phyloP scores from a whole-genome alignment of 495 filamentous ascomycete genomes.

The Lophiostoma macrostomum region DNA sequence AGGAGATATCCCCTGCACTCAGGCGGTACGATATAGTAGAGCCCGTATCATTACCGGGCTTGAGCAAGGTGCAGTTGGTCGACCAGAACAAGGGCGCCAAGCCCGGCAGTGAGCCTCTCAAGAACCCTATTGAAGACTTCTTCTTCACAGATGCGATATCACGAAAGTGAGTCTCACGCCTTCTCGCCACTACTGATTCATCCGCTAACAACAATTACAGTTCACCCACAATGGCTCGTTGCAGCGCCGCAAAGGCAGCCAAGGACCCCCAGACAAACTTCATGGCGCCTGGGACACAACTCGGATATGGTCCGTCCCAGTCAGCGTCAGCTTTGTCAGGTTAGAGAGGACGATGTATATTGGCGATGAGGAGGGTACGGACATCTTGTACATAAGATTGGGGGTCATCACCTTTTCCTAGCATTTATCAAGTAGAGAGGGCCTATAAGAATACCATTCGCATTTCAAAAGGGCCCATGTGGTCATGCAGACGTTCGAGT shows the following conservation, averaged over 20 bases:
- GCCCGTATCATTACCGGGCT: constrained; percentile 60
- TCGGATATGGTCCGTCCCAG: constrained; percentile 29
- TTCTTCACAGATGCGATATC: constrained; percentile 97
- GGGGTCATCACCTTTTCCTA: too few species aligned
- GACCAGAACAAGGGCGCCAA: constrained; percentile 90
- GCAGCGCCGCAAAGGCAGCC: constrained; percentile 75
- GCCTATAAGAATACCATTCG: too few species aligned
- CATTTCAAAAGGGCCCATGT: too few species aligned
- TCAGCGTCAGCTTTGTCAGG: background rate
- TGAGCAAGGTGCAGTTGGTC: constrained; percentile 88
- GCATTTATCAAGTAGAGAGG: too few species aligned
- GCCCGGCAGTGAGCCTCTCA: constrained; percentile 62
- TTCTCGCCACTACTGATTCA: constrained; percentile 9
- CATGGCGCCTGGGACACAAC: constrained; percentile 67
- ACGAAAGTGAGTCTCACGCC: constrained; percentile 64
- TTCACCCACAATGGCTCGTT: constrained; percentile 95
- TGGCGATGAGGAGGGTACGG: background rate
- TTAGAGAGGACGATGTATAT: background rate
- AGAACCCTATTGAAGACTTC: constrained; percentile 86
- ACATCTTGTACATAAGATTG: background rate
- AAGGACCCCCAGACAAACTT: constrained; percentile 74
- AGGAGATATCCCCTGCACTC: constrained; percentile 85
- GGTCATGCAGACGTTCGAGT: too few species aligned
- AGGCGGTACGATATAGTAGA: constrained; percentile 89
- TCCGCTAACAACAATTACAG: constrained; percentile 50